Base-by-base conservation (phyloP, 768 basidiomycete species). In the Guyanaporus albipodus region DNA sequence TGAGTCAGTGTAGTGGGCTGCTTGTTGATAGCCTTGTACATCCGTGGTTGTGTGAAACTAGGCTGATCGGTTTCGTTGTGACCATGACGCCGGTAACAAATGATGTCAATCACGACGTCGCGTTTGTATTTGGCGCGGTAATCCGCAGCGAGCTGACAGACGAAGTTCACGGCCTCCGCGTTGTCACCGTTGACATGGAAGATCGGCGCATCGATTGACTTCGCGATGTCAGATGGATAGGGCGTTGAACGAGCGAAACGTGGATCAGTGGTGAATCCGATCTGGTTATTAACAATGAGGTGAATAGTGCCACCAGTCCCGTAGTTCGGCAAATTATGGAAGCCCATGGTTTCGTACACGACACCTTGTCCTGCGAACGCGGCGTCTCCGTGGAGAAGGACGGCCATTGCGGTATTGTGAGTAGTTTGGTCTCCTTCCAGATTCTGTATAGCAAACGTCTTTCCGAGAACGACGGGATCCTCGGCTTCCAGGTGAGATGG, bases 171-270 rank as follows among this genome's bases (percentile, higher is more conserved):
- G 18, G 95, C 95, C 69, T 99, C 95, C 50, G 87, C 88, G 58
- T 97, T 92, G 75, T 99, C 95, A 37, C 95, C 95, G 61, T 99
- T 99, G 61, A 98, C 96, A 69, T 99, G 95, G 84, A 99, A 95
- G 69, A 99, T 97, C 40, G 95, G 95, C 0, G 96, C 79, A 59
- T 99, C 96, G 64, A 98, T 98, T 38, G 92, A 84, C 70, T 99
- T 99, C 52, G 96, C 96, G 54, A 99, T 89, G 63, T 99, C 96
- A 44, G 95, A 97, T 11, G 89, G 89, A 71, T 99, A 98, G 39
- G 96, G 90, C 4, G 96, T 99, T 15, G 95, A 98, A 48, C 96
- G 93, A 37, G 95, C 76, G 73, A 98, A 96, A 47, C 94, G 85
- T 37, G 96, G 96, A 63, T 98, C 95, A 27, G 96, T 99, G 41